These are phyloP conservation scores for Aureobasidium sp. DNA, from an alignment of 2,329 filamentous ascomycete species.

Conservation along the genomic window DNA sequence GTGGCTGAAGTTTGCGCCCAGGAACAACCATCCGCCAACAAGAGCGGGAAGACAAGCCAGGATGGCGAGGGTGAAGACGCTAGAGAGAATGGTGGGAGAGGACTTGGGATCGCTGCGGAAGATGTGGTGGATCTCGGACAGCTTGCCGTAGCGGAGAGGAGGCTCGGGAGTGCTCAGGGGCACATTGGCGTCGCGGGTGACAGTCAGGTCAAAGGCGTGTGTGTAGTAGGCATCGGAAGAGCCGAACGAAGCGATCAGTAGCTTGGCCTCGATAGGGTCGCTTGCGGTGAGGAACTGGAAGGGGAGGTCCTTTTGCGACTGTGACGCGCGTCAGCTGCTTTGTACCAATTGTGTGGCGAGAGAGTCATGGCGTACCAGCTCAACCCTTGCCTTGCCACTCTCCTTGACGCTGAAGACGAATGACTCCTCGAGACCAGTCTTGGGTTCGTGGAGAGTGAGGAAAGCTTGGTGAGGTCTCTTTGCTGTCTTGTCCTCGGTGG, in stretches of 20 bases:
- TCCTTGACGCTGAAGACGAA: constrained; percentile 80
- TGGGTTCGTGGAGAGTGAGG: constrained; percentile 66
- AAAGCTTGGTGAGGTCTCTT: constrained; percentile 93
- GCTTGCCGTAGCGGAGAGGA: constrained; percentile 74
- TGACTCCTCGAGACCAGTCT: constrained; percentile 73
- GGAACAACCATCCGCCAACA: constrained; percentile 61
- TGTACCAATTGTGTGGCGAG: background rate
- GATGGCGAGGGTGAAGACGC: constrained; percentile 67
- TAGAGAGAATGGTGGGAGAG: constrained; percentile 69
- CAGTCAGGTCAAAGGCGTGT: constrained; percentile 62
- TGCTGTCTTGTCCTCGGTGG: constrained; percentile 65
- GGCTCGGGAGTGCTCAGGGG: constrained; percentile 53
- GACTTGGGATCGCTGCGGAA: constrained; percentile 74
- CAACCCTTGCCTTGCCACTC: constrained; percentile 73
- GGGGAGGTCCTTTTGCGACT: constrained; percentile 87
- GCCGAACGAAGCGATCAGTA: constrained; percentile 83
- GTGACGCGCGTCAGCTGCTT: constrained; percentile 23
- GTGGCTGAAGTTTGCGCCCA: constrained; percentile 79
- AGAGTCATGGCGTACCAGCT: constrained; percentile 55
- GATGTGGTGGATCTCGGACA: constrained; percentile 78
- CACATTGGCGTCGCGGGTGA: constrained; percentile 54
- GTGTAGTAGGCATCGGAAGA: constrained; percentile 57
- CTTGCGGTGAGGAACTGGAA: constrained; percentile 63
- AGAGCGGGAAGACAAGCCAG: constrained; percentile 65
- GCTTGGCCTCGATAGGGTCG: constrained; percentile 63